phyloP scores from a whole-genome alignment of 75 land plant species.

The Chamaecyparis obtusa region DNA sequence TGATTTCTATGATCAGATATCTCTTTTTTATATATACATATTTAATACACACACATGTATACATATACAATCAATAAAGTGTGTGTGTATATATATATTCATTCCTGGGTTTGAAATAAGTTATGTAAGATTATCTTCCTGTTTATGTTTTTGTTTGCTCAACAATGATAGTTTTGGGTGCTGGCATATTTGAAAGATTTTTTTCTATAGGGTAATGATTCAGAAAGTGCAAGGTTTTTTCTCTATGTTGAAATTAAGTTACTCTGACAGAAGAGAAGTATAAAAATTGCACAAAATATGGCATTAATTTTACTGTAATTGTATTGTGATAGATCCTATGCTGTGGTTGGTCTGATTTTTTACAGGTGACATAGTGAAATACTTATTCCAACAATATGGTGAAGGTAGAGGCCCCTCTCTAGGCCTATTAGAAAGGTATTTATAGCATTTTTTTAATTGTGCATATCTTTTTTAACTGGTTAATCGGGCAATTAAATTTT shows the following conservation, averaged over 20 bases:
- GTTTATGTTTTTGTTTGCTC: not conserved
- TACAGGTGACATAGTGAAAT: conserved; percentile 84
- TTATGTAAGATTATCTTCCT: not conserved
- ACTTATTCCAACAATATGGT: conserved; percentile 79
- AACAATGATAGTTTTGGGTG: not conserved
- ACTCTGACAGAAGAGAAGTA: not conserved
- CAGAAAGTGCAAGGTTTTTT: not conserved
- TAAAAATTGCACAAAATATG: not conserved
- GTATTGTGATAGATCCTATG: not conserved
- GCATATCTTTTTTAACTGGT: not conserved
- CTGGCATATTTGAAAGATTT: not conserved
- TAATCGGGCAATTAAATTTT: not conserved
- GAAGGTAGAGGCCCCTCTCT: conserved; percentile 58
- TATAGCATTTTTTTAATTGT: not conserved
- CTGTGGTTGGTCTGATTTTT: not conserved
- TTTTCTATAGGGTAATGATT: not conserved
- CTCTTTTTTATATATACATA: too few species aligned
- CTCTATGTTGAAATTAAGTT: not conserved
- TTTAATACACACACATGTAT: not conserved
- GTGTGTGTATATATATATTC: not conserved
- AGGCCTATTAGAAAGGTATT: conserved; percentile 84
- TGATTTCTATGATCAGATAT: too few species aligned
- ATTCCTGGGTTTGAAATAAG: not conserved
- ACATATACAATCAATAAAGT: too few species aligned
- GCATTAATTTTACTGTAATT: not conserved